Evolutionary conservation across 208 protist genomes (phyloP).

Genomic region (Wallacemonas sp.): DNA sequence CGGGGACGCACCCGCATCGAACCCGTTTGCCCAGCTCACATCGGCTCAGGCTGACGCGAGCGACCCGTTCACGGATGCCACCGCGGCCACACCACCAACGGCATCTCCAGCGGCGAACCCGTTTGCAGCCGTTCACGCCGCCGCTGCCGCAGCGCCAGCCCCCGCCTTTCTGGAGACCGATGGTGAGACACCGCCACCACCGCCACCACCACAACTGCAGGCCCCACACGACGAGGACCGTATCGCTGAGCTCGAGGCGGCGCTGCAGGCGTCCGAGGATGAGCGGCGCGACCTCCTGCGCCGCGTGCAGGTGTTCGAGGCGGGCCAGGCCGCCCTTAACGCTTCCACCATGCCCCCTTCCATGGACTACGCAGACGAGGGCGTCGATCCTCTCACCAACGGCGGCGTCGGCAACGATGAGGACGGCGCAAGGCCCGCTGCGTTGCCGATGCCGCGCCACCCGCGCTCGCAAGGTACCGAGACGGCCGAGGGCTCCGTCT

Average conservation of each 20-base stretch:
- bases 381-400: neutral
- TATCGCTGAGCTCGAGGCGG: conserved; percentile 13
- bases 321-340: conserved; percentile 12
- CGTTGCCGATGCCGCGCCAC: no score
- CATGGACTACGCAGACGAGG: neutral
- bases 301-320: neutral
- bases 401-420: no score
- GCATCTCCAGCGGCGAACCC: neutral
- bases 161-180: neutral
- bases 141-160: neutral
- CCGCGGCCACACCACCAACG: neutral
- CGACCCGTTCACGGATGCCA: neutral
- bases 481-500: no score
- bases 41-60: neutral
- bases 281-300: neutral
- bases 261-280: conserved; percentile 20
- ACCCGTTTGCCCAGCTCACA: no score
- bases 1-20: no score
- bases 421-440: no score
- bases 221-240: neutral
- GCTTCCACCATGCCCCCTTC: no score
- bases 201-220: neutral
- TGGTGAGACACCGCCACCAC: neutral
- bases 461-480: no score
- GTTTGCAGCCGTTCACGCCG: neutral